Evolutionary conservation across 2,329 filamentous ascomycete species (phyloP).

Genomic region (Pyrenophora teres): DNA sequence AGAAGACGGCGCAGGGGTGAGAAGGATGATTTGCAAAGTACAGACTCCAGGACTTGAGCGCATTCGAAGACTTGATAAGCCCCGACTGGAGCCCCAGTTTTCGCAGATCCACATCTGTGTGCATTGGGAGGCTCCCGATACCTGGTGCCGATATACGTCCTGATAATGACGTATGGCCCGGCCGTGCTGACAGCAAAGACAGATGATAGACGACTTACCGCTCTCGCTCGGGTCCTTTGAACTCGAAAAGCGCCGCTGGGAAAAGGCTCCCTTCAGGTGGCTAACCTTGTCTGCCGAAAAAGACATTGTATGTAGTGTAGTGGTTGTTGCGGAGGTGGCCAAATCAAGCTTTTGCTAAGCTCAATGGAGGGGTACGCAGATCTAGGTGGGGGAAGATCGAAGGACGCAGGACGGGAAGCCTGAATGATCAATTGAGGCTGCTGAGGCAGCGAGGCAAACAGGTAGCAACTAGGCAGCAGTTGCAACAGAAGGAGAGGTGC

Average conservation of each 20-base stretch:
- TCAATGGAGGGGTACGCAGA: slow-evolving; percentile 8
- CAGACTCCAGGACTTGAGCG: not conserved
- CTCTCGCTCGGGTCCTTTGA: slow-evolving; percentile 45
- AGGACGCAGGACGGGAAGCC: not conserved
- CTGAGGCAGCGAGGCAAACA: not conserved
- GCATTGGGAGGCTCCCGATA: slow-evolving; percentile 1
- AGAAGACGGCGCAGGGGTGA: not conserved
- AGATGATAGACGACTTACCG: slow-evolving; percentile 31
- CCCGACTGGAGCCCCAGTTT: not conserved
- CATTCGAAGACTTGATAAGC: not conserved
- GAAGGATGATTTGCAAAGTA: not conserved
- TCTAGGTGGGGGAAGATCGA: slow-evolving; percentile 2
- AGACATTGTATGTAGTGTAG: slow-evolving; percentile 37
- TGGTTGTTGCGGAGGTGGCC: not conserved
- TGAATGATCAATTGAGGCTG: not conserved
- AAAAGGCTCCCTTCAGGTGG: slow-evolving; percentile 36
- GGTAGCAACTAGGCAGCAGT: not conserved
- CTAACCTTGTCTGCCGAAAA: slow-evolving; percentile 44
- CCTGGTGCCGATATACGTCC: not conserved
- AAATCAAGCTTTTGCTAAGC: slow-evolving; percentile 21
- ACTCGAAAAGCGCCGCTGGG: slow-evolving; percentile 42
- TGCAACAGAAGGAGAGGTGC: too few relatives aligned
- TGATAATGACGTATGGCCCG: slow-evolving; percentile 15
- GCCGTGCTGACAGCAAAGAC: not conserved
- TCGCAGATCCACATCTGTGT: slow-evolving; percentile 1